These are phyloP conservation scores for Penicillium brasilianum DNA, from an alignment of 2,329 filamentous ascomycete genomes.

Conservation along the genomic window DNA sequence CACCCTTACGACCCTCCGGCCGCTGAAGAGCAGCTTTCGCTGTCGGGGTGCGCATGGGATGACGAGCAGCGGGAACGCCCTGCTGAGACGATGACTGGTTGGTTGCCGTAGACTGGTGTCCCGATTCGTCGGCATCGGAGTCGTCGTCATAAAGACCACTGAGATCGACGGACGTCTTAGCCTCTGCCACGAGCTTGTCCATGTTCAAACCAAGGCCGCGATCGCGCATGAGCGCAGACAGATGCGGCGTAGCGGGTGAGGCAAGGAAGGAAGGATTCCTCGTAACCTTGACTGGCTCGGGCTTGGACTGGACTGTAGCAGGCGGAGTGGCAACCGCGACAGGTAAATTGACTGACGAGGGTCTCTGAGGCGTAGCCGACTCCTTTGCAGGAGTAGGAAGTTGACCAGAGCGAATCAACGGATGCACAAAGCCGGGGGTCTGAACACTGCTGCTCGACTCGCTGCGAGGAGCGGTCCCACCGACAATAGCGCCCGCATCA, in stretches of 20 bases:
- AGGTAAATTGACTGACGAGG: constrained; percentile 15
- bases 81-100: constrained; percentile 27
- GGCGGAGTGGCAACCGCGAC: constrained; percentile 35
- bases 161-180: constrained; percentile 50
- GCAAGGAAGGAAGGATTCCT: constrained; percentile 55
- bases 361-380: constrained; percentile 29
- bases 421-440: constrained; percentile 63
- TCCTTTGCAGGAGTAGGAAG: constrained; percentile 36
- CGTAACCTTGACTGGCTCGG: constrained; percentile 28
- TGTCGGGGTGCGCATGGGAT: constrained; percentile 64
- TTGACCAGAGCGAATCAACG: constrained; percentile 63
- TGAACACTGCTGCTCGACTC: constrained; percentile 35
- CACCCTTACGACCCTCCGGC: constrained; percentile 64
- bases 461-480: constrained; percentile 32
- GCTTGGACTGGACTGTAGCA: constrained; percentile 12
- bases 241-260: constrained; percentile 66
- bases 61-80: constrained; percentile 39
- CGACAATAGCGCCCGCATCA: constrained; percentile 58
- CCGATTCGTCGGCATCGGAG: constrained; percentile 43
- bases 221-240: constrained; percentile 68
- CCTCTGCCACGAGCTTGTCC: constrained; percentile 61
- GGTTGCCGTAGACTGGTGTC: constrained; percentile 28
- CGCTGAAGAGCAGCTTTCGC: constrained; percentile 57
- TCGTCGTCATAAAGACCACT: constrained; percentile 47
- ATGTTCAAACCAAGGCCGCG: constrained; percentile 67